phyloP scores from a whole-genome alignment of 1,284 basidiomycete genomes.

The Ustilago trichophora region DNA sequence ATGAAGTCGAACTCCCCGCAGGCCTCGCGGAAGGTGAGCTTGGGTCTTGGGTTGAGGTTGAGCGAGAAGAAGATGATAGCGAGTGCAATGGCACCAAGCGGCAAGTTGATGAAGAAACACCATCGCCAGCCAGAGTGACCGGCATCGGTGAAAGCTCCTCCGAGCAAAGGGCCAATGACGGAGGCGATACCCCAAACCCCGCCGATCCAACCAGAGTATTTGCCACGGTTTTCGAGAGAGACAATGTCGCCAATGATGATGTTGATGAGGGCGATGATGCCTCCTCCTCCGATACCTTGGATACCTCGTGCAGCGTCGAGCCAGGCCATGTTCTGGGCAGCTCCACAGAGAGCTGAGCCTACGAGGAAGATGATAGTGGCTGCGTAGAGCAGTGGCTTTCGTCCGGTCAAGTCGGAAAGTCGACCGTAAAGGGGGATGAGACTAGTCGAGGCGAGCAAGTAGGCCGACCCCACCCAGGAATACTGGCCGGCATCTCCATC shows the following conservation, averaged over 20 bases:
- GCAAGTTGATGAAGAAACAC: constrained; percentile 71
- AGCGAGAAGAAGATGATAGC: constrained; percentile 80
- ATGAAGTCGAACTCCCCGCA: constrained; percentile 78
- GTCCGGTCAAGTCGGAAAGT: constrained; percentile 67
- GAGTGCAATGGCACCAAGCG: constrained; percentile 79
- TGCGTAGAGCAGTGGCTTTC: constrained; percentile 77
- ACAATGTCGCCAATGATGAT: constrained; percentile 84
- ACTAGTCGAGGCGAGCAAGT: constrained; percentile 67
- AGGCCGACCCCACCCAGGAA: constrained; percentile 68
- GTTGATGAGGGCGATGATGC: constrained; percentile 71
- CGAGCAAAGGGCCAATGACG: constrained; percentile 77
- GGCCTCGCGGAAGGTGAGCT: constrained; percentile 73
- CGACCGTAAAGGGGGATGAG: constrained; percentile 65
- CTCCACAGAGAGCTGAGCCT: constrained; percentile 82
- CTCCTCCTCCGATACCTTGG: constrained; percentile 84
- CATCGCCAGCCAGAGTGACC: constrained; percentile 64
- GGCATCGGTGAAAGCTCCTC: constrained; percentile 68
- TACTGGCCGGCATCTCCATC: constrained; percentile 49
- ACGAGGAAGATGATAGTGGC: constrained; percentile 79
- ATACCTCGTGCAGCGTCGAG: constrained; percentile 78
- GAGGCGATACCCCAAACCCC: constrained; percentile 81
- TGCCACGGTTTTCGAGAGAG: constrained; percentile 72
- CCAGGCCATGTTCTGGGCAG: constrained; percentile 80
- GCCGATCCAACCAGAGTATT: constrained; percentile 69
- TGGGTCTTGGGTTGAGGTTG: constrained; percentile 75